Evolutionary conservation across 345 rosid species (phyloP).

Genomic region (Eucalyptus cladocalyx): DNA sequence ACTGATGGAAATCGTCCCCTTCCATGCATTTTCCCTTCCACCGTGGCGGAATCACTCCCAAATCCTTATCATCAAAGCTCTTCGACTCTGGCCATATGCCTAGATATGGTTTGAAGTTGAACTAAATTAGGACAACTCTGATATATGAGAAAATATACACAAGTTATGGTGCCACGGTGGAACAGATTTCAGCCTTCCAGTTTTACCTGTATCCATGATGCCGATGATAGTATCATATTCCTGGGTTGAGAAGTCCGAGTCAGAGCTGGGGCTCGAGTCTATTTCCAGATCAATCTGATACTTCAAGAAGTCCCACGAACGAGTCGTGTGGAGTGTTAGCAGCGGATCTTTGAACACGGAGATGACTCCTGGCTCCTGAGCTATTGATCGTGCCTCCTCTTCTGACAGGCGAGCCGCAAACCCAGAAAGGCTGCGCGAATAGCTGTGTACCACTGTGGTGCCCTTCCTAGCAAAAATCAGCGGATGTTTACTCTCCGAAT

Average conservation of each 20-base stretch:
- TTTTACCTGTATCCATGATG: constrained; percentile 55
- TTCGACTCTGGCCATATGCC: constrained; percentile 89
- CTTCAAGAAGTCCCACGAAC: constrained; percentile 89
- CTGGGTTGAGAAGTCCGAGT: constrained; percentile 4
- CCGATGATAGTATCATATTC: constrained; percentile 52
- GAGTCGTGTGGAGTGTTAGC: constrained; percentile 73
- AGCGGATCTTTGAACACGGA: constrained; percentile 63
- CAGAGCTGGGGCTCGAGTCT: constrained; percentile 21
- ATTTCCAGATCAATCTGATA: constrained; percentile 38
- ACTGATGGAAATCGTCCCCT: constrained; percentile 29
- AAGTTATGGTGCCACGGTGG: neutral
- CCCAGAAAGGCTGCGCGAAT: constrained; percentile 59
- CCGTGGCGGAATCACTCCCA: constrained; percentile 43
- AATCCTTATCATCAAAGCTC: constrained; percentile 56
- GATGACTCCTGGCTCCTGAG: constrained; percentile 47
- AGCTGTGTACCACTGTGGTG: constrained; percentile 28
- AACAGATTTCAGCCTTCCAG: neutral
- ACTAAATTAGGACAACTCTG: neutral
- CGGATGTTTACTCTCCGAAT: neutral
- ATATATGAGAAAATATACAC: neutral
- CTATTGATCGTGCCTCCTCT: constrained; percentile 45
- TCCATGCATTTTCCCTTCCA: constrained; percentile 71
- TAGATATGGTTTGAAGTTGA: neutral
- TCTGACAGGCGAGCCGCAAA: constrained; percentile 69
- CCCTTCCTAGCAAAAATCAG: constrained; percentile 21